These are phyloP conservation scores for Clarireedia hainanense DNA, from an alignment of 2,329 filamentous ascomycete species.

Conservation along the genomic window DNA sequence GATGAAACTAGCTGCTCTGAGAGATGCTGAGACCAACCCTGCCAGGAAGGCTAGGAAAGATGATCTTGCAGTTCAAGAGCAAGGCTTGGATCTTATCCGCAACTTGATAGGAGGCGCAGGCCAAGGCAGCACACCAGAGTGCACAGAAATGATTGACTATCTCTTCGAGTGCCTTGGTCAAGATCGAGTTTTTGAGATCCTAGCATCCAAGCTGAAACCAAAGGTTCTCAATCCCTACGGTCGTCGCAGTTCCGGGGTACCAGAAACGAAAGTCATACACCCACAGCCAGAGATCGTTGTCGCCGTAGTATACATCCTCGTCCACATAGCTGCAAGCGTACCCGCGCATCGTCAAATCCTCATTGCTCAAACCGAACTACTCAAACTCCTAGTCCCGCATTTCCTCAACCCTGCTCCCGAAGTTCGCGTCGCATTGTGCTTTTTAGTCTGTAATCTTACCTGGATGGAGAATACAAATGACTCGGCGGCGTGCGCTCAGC, in stretches of 20 bases:
- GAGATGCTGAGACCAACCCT: constrained; percentile 62
- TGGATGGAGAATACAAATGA: constrained; percentile 72
- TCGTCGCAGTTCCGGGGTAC: constrained; percentile 33
- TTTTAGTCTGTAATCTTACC: constrained; percentile 78
- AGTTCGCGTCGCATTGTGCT: constrained; percentile 72
- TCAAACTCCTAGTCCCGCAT: constrained; percentile 65
- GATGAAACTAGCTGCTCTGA: constrained; percentile 41
- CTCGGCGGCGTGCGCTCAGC: constrained; percentile 52
- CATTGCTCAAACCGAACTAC: constrained; percentile 66
- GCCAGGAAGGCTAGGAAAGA: constrained; percentile 63
- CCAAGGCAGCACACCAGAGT: constrained; percentile 42
- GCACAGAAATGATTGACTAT: constrained; percentile 73
- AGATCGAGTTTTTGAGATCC: constrained; percentile 70
- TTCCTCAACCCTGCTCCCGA: constrained; percentile 65
- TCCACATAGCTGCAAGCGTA: constrained; percentile 79
- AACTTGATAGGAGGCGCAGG: constrained; percentile 67
- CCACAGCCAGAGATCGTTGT: constrained; percentile 64
- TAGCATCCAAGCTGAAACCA: constrained; percentile 68
- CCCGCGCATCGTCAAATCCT: constrained; percentile 71
- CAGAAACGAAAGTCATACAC: constrained; percentile 44
- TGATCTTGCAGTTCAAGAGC: constrained; percentile 80
- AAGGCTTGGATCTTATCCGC: constrained; percentile 80
- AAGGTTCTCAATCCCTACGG: constrained; percentile 47
- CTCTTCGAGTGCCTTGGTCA: constrained; percentile 70
- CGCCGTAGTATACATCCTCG: constrained; percentile 72